Conservation (phyloP, 1,139 yeast species). For the Sugiyamaella novakii region DNA sequence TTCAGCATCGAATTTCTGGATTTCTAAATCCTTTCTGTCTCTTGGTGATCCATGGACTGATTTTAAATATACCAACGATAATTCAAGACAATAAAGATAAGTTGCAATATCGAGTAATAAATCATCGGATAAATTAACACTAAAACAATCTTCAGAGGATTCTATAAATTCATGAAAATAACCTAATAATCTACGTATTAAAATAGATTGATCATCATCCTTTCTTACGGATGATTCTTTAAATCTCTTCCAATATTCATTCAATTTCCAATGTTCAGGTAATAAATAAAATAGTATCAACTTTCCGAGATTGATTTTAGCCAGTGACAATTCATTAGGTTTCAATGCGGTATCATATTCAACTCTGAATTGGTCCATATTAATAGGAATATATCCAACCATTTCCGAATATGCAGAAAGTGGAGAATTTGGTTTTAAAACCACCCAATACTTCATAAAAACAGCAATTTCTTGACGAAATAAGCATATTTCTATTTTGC, state of each 20-base stretch:
- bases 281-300: background rate
- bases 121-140: background rate
- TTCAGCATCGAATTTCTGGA: background rate
- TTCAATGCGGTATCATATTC: background rate
- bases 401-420: conserved; percentile 1
- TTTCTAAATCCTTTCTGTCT: background rate
- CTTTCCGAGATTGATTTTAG: conserved; percentile 9
- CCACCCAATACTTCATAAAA: conserved; percentile 11
- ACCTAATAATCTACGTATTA: background rate
- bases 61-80: conserved; percentile 7
- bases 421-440: background rate
- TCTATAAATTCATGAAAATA: conserved; percentile 1
- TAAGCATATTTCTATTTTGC: background rate
- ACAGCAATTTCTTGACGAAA: conserved; percentile 1
- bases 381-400: conserved; percentile 7
- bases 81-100: background rate
- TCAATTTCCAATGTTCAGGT: conserved; percentile 8
- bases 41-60: conserved; percentile 1
- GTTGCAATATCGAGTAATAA: conserved; percentile 4
- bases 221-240: background rate
- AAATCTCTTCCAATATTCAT: conserved; percentile 5
- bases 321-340: background rate
- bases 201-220: background rate
- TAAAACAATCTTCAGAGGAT: background rate
- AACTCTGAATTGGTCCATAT: background rate